phyloP scores from a whole-genome alignment of 2,329 filamentous ascomycete species.

The Diplodia scrobiculata region DNA sequence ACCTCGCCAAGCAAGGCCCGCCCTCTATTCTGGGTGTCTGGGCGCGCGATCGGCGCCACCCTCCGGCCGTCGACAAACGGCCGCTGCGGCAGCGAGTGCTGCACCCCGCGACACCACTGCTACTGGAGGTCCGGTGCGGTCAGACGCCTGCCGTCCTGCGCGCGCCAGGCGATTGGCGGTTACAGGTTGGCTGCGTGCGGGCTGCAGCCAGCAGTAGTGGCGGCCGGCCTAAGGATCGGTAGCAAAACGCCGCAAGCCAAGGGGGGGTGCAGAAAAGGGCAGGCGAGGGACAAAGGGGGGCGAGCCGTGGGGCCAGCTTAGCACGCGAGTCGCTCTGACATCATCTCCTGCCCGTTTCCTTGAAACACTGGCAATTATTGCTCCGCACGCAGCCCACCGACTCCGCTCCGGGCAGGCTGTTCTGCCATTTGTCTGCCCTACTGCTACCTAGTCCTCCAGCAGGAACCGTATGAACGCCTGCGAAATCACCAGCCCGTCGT shows the following conservation, averaged over 20 bases:
- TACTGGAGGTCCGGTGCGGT: neutral
- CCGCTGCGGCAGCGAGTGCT: constrained; percentile 17
- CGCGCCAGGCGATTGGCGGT: neutral
- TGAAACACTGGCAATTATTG: constrained; percentile 21
- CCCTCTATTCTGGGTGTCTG: constrained; percentile 20
- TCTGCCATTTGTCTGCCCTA: constrained; percentile 13
- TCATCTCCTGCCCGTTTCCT: constrained; percentile 14
- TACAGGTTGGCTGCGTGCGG: neutral
- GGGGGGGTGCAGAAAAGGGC: constrained; percentile 15
- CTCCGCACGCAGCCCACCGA: constrained; percentile 1
- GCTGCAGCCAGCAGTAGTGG: neutral
- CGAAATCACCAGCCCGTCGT: constrained; percentile 79
- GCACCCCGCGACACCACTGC: constrained; percentile 18
- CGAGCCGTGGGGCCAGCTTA: neutral
- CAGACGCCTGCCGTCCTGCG: neutral
- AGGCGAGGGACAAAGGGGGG: constrained; percentile 18
- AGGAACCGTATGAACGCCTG: constrained; percentile 76
- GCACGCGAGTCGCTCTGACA: constrained; percentile 7
- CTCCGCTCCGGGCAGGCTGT: too few relatives aligned
- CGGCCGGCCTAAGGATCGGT: neutral
- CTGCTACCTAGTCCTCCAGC: constrained; percentile 52
- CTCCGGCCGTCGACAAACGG: constrained; percentile 12
- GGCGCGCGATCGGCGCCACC: constrained; percentile 20
- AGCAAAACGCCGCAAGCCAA: constrained; percentile 18
- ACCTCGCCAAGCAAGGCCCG: constrained; percentile 21